phyloP scores from a whole-genome alignment of 2,329 filamentous ascomycete species.

The Scedosporium boydii region DNA sequence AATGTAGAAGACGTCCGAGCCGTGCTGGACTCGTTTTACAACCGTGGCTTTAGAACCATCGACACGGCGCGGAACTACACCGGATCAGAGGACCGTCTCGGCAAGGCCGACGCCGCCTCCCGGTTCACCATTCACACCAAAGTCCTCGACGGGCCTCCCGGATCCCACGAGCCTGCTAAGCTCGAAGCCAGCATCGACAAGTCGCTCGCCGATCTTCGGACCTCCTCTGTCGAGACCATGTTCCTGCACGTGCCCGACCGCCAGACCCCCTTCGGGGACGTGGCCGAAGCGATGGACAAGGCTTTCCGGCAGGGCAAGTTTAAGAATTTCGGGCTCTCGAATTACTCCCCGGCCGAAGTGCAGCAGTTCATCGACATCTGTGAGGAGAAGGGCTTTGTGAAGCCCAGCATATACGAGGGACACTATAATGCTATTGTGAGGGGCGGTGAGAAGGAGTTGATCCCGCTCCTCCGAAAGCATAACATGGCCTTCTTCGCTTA shows the following conservation, averaged over 20 bases:
- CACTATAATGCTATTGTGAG: constrained; percentile 36
- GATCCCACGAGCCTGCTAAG: constrained; percentile 18
- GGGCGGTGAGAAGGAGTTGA: constrained; percentile 28
- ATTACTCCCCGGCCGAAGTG: constrained; percentile 34
- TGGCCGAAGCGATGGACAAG: constrained; percentile 29
- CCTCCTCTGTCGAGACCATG: constrained; percentile 20
- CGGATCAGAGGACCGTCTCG: constrained; percentile 22
- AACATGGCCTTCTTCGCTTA: constrained; percentile 34
- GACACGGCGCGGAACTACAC: constrained; percentile 25
- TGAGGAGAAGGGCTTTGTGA: constrained; percentile 27
- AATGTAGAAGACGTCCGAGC: constrained; percentile 13
- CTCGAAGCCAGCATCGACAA: constrained; percentile 19
- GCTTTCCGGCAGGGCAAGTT: constrained; percentile 31
- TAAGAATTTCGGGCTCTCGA: constrained; percentile 35
- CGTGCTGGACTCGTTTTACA: constrained; percentile 14
- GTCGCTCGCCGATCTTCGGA: constrained; percentile 20
- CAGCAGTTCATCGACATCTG: constrained; percentile 31
- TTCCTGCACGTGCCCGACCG: constrained; percentile 37
- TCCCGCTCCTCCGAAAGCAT: constrained; percentile 30
- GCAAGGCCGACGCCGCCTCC: constrained; percentile 15
- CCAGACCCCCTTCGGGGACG: constrained; percentile 29
- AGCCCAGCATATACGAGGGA: constrained; percentile 36
- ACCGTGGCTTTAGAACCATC: constrained; percentile 17
- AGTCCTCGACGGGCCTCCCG: constrained; percentile 15
- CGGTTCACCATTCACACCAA: constrained; percentile 27